phyloP scores from a whole-genome alignment of 306 rosid species.

The Cucurbita moschata region DNA sequence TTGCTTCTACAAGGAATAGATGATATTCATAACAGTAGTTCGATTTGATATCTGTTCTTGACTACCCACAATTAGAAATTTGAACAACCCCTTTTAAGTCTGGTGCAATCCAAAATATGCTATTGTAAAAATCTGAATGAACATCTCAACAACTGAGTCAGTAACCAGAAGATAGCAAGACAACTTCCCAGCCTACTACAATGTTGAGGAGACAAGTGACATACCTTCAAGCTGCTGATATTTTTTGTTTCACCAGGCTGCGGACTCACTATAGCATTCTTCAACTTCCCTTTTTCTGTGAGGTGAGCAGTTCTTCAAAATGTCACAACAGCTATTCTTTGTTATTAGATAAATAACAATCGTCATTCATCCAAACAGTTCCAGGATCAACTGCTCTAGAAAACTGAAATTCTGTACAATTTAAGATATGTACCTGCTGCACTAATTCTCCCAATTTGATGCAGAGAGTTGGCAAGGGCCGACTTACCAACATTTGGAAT shows the following conservation, averaged over 20 bases:
- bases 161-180: not conserved
- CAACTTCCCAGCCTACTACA: not conserved
- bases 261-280: slow-evolving; percentile 62
- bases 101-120: not conserved
- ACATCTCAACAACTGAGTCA: not conserved
- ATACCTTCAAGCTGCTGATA: slow-evolving; percentile 74
- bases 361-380: not conserved
- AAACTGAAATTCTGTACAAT: not conserved
- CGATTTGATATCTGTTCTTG: not conserved
- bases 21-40: not conserved
- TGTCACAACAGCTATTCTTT: not conserved
- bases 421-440: slow-evolving; percentile 51
- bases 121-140: not conserved
- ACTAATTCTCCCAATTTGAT: slow-evolving; percentile 75
- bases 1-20: not conserved
- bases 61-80: not conserved
- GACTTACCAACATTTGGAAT: slow-evolving; percentile 91
- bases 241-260: slow-evolving; percentile 73
- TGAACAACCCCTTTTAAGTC: not conserved
- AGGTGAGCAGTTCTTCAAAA: slow-evolving; percentile 8
- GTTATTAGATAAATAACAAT: not conserved
- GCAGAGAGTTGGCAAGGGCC: slow-evolving; percentile 76
- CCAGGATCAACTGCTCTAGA: not conserved
- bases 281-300: slow-evolving; percentile 79
- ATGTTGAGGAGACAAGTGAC: slow-evolving; percentile 7